Evolutionary conservation across 805 yeast genomes (phyloP).

Genomic region (Metschnikowia cubensis): DNA sequence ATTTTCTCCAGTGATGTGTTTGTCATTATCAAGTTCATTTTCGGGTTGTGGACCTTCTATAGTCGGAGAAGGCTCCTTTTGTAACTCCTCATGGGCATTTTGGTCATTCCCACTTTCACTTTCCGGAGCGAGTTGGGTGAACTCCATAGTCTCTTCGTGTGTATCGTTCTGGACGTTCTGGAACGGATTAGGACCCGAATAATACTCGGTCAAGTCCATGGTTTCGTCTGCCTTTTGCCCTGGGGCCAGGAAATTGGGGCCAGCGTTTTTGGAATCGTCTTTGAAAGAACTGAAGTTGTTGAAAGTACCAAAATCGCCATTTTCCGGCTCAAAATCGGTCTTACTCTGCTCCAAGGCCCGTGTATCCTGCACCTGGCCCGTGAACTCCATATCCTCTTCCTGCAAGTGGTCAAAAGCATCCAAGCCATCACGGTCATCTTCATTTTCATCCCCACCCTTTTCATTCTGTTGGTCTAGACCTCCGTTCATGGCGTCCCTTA

Average conservation of each 20-base stretch:
- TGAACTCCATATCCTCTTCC: slow-evolving; percentile 16
- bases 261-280: not conserved
- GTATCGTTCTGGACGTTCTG: not conserved
- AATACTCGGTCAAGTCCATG: slow-evolving; percentile 10
- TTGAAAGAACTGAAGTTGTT: not conserved
- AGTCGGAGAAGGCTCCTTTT: not conserved
- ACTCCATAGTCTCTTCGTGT: slow-evolving; percentile 16
- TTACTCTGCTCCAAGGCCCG: not conserved
- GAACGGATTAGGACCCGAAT: not conserved
- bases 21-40: not conserved
- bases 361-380: slow-evolving; percentile 7
- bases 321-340: no score
- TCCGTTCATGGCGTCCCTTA: not conserved
- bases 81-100: not conserved
- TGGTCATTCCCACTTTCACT: not conserved
- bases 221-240: slow-evolving; percentile 1
- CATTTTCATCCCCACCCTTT: no score
- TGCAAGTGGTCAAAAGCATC: not conserved
- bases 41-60: no score
- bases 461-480: not conserved
- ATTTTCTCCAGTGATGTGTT: not conserved
- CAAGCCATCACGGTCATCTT: not conserved
- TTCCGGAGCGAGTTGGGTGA: slow-evolving; percentile 7
- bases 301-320: not conserved
- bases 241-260: no score